Evolutionary conservation across 139 green algal genomes (phyloP).

Genomic region (Coelastrella sp.): DNA sequence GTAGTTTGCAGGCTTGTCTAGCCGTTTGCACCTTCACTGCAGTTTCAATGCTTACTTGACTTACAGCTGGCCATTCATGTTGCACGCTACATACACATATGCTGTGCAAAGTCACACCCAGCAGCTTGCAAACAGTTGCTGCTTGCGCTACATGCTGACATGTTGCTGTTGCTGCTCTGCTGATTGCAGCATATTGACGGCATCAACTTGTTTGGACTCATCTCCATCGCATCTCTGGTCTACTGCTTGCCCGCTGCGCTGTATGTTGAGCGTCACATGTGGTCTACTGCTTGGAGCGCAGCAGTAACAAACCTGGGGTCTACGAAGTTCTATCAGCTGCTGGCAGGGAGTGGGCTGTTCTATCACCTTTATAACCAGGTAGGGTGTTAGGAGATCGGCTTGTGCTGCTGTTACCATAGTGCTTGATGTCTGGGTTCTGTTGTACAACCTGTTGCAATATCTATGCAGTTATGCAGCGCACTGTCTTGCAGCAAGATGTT

Average conservation of each 20-base stretch:
- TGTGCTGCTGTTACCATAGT: too few species aligned
- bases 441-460: too few species aligned
- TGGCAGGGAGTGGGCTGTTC: constrained; percentile 82
- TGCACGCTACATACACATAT: too few species aligned
- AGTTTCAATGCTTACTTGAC: too few species aligned
- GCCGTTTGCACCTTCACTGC: too few species aligned
- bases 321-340: constrained; percentile 66
- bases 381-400: neutral
- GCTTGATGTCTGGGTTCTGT: too few species aligned
- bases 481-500: too few species aligned
- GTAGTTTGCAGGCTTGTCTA: too few species aligned
- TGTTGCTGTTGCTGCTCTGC: neutral
- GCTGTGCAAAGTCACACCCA: too few species aligned
- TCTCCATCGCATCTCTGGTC: constrained; percentile 87
- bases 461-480: too few species aligned
- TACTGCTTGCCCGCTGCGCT: constrained; percentile 83
- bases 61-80: too few species aligned
- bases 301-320: constrained; percentile 67
- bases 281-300: constrained; percentile 62
- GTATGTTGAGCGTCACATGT: constrained; percentile 74
- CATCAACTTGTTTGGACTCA: constrained; percentile 95
- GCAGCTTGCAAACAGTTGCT: neutral
- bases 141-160: neutral
- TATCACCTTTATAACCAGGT: constrained; percentile 96
- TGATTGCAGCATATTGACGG: constrained; percentile 85